Percentiles rank a stretch among this genome's conserved stretches.
phyloP scores from a whole-genome alignment of 148 eudicot genomes.

The Rheum nobile region DNA sequence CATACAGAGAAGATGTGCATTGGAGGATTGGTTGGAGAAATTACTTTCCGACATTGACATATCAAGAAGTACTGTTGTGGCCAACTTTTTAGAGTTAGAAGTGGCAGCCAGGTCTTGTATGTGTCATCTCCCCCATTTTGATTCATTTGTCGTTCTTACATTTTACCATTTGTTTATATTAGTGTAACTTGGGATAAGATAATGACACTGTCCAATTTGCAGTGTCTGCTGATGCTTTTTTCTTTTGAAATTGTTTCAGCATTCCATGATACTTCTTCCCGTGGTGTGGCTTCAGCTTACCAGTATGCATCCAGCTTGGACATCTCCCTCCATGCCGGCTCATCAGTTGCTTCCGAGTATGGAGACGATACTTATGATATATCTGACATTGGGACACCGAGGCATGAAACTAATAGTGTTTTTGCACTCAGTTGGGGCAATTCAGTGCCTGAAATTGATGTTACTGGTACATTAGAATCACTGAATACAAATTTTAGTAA shows the following conservation, averaged over 20 bases:
- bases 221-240: not conserved
- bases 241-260: slow-evolving; percentile 31
- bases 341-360: slow-evolving; percentile 48
- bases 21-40: slow-evolving; percentile 83
- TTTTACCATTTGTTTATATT: not conserved
- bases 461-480: slow-evolving; percentile 12
- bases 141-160: not conserved
- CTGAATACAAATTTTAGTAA: slow-evolving; percentile 13
- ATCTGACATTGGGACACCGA: slow-evolving; percentile 50
- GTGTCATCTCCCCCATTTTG: slow-evolving; percentile 22
- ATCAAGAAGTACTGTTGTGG: slow-evolving; percentile 77
- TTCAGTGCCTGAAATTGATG: slow-evolving; percentile 18
- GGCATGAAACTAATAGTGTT: slow-evolving; percentile 28
- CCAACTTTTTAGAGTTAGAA: slow-evolving; percentile 89
- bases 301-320: slow-evolving; percentile 31
- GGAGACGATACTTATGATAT: slow-evolving; percentile 41
- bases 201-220: not conserved
- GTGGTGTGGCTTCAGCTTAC: slow-evolving; percentile 18
- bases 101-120: slow-evolving; percentile 90
- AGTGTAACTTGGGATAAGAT: not conserved
- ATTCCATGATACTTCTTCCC: slow-evolving; percentile 43
- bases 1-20: slow-evolving; percentile 60
- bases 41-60: slow-evolving; percentile 68
- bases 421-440: slow-evolving; percentile 30
- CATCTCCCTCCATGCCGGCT: slow-evolving; percentile 30